Evolutionary conservation across 2,329 filamentous ascomycete genomes (phyloP).

Genomic region (Fusarium sp.): DNA sequence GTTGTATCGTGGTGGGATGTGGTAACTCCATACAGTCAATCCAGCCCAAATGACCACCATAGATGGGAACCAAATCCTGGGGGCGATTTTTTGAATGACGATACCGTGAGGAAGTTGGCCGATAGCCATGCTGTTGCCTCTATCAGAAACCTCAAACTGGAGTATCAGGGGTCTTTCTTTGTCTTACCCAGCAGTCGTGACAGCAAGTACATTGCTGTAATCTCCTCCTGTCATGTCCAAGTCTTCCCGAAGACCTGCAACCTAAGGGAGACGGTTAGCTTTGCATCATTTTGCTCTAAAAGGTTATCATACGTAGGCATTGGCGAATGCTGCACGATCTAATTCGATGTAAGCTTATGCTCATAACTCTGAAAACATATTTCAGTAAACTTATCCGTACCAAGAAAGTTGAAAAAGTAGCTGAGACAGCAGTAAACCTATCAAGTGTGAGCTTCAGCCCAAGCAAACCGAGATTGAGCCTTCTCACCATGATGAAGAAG

Average conservation of each 20-base stretch:
- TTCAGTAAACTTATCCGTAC: conserved; percentile 14
- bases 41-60: conserved; percentile 71
- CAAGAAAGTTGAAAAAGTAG: conserved; percentile 56
- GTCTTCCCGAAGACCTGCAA: conserved; percentile 58
- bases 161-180: neutral
- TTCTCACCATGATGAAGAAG: conserved; percentile 50
- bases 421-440: conserved; percentile 52
- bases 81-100: conserved; percentile 69
- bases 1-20: fast-evolving
- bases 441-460: neutral
- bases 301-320: conserved; percentile 52
- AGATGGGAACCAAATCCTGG: conserved; percentile 68
- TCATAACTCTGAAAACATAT: neutral
- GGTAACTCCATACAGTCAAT: conserved; percentile 60
- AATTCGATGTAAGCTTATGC: neutral
- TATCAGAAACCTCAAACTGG: neutral
- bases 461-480: fast-evolving
- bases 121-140: conserved; percentile 50
- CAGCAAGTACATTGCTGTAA: conserved; percentile 44
- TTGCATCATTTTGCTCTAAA: fast-evolving
- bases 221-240: conserved; percentile 58
- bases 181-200: conserved; percentile 46
- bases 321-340: conserved; percentile 47
- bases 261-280: conserved; percentile 24
- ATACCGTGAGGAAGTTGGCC: conserved; percentile 69